A percentile compares a stretch with the other conserved stretches of the same genome.
Conservation (phyloP, 371 early-diverging fungal species). For the Mortierella sp. region DNA sequence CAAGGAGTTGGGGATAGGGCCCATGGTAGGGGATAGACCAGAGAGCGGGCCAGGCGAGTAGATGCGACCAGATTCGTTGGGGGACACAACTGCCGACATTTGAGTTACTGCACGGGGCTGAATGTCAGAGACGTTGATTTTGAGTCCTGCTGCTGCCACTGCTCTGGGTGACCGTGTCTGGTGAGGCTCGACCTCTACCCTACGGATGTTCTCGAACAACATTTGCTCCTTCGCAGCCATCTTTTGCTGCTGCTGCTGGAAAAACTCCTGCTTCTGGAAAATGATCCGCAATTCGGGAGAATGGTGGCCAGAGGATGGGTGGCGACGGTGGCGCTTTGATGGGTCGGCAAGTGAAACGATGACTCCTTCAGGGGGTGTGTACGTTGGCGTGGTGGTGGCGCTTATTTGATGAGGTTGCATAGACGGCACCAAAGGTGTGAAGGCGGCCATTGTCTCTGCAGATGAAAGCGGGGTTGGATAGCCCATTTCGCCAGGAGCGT, state of each 20-base stretch:
- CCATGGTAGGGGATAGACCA: slow-evolving; percentile 37
- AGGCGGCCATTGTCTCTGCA: slow-evolving; percentile 23
- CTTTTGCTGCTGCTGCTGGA: slow-evolving; percentile 47
- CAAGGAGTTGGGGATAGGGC: slow-evolving; percentile 31
- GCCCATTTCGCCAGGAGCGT: slow-evolving; percentile 23
- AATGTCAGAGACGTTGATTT: slow-evolving; percentile 47
- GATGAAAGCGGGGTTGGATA: slow-evolving; percentile 26
- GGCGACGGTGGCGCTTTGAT: slow-evolving; percentile 41
- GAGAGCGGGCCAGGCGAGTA: slow-evolving; percentile 46
- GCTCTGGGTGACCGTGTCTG: slow-evolving; percentile 49
- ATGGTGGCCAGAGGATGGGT: slow-evolving; percentile 50
- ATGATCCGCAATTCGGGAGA: slow-evolving; percentile 40
- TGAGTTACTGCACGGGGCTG: slow-evolving; percentile 42
- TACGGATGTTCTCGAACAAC: slow-evolving; percentile 22
- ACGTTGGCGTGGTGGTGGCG: slow-evolving; percentile 28
- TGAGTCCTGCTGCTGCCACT: slow-evolving; percentile 37
- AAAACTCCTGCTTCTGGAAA: slow-evolving; percentile 35
- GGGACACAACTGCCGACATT: slow-evolving; percentile 37
- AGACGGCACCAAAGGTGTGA: slow-evolving; percentile 44
- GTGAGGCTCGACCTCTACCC: slow-evolving; percentile 34
- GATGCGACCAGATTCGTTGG: slow-evolving; percentile 31
- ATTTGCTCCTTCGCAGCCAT: slow-evolving; percentile 47
- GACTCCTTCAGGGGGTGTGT: slow-evolving; percentile 27
- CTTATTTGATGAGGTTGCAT: slow-evolving; percentile 27
- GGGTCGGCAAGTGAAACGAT: slow-evolving; percentile 23